These are phyloP conservation scores for Botrytis elliptica DNA, from an alignment of 2,329 filamentous ascomycete species.

Conservation along the genomic window DNA sequence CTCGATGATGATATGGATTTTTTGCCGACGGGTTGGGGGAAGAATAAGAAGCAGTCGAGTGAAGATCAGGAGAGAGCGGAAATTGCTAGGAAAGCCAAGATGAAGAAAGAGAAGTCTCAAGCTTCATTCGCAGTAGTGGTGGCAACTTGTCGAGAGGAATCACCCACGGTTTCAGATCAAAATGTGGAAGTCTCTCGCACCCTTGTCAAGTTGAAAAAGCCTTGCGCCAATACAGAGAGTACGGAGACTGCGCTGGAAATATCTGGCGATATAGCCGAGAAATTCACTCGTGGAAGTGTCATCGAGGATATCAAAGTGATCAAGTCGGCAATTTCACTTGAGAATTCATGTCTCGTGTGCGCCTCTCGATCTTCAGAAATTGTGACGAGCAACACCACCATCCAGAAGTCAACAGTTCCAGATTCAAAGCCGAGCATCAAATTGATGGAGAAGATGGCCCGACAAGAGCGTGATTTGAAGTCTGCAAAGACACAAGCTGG, in stretches of 20 bases:
- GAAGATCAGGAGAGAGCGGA: background rate
- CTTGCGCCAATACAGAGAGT: background rate
- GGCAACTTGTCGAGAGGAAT: background rate
- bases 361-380: background rate
- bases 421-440: background rate
- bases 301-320: background rate
- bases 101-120: slow-evolving; percentile 9
- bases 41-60: background rate
- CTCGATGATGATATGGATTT: slow-evolving; percentile 5
- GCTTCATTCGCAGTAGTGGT: background rate
- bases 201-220: background rate
- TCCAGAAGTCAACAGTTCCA: background rate
- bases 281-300: background rate
- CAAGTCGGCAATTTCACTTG: accelerated
- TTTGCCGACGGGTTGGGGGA: background rate
- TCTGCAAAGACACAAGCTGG: background rate
- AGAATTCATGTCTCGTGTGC: background rate
- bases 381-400: background rate
- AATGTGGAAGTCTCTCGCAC: background rate
- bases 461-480: background rate
- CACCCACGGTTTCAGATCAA: background rate
- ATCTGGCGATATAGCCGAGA: background rate
- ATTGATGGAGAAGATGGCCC: background rate
- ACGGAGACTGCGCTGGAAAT: background rate
- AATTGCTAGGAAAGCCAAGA: background rate